Percentiles rank a stretch among this genome's conserved stretches.
Conservation (phyloP, 345 rosid genomes). For the Eucalyptus victrix region DNA sequence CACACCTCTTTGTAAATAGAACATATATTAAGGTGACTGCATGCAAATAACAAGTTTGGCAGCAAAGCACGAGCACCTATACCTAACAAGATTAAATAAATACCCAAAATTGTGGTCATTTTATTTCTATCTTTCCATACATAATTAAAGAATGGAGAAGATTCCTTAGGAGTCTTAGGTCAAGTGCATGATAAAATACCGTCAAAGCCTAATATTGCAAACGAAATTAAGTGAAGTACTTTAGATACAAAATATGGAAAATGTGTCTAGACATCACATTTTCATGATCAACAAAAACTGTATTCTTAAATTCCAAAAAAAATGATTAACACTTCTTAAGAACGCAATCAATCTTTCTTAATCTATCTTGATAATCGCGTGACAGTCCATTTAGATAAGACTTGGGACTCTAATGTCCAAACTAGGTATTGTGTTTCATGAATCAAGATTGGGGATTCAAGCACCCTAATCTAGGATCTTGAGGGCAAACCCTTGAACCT, state of each 20-base stretch:
- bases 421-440: background rate
- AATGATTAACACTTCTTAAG: background rate
- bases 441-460: background rate
- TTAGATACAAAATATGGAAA: no score
- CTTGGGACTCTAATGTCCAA: background rate
- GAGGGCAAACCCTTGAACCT: background rate
- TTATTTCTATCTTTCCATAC: no score
- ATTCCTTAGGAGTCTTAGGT: no score
- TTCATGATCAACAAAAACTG: background rate
- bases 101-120: no score
- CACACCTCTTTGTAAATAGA: background rate
- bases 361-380: background rate
- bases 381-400: background rate
- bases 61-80: background rate
- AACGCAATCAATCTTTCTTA: background rate
- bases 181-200: no score
- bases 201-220: no score
- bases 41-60: background rate
- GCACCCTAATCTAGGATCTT: background rate
- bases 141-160: no score
- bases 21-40: background rate
- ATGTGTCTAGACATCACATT: background rate
- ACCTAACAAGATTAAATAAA: no score
- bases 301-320: background rate
- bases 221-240: no score